Percentiles rank a stretch among this genome's conserved stretches.
Evolutionary conservation across 2,329 filamentous ascomycete species (phyloP).

Genomic region (Knufia fluminis): DNA sequence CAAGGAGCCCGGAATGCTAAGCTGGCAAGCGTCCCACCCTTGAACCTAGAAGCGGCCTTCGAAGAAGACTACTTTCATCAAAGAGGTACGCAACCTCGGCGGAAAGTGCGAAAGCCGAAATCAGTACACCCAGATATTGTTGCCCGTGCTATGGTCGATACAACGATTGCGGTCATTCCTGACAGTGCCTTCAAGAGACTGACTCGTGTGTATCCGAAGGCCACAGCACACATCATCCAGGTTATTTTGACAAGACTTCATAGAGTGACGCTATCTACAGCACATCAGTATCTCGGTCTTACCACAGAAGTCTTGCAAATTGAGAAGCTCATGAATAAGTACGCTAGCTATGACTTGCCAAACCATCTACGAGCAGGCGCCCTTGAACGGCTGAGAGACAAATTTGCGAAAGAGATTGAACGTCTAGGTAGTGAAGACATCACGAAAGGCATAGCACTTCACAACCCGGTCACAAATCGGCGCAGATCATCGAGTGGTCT

Average conservation of each 20-base stretch:
- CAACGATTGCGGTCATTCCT: slow-evolving; percentile 95
- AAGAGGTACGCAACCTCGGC: slow-evolving; percentile 28
- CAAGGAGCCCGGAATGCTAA: slow-evolving; percentile 20
- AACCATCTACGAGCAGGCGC: slow-evolving; percentile 81
- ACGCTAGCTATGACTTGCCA: slow-evolving; percentile 81
- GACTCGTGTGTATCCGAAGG: slow-evolving; percentile 89
- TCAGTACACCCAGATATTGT: slow-evolving; percentile 96
- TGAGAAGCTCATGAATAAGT: slow-evolving; percentile 87
- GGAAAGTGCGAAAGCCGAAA: slow-evolving; percentile 36
- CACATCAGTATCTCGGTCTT: slow-evolving; percentile 85
- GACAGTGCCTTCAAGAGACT: slow-evolving; percentile 89
- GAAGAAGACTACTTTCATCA: slow-evolving; percentile 25
- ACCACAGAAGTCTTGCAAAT: slow-evolving; percentile 87
- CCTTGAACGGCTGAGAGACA: slow-evolving; percentile 77
- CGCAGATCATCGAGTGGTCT: slow-evolving; percentile 65
- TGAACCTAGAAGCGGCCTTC: slow-evolving; percentile 54
- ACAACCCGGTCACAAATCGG: slow-evolving; percentile 64
- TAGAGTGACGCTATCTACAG: slow-evolving; percentile 86
- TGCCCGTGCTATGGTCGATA: slow-evolving; percentile 90
- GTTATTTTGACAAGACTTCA: slow-evolving; percentile 93
- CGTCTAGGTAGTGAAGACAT: slow-evolving; percentile 71
- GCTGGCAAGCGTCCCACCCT: slow-evolving; percentile 60
- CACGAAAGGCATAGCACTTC: slow-evolving; percentile 86
- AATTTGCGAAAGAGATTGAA: slow-evolving; percentile 78
- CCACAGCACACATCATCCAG: slow-evolving; percentile 93